Base-by-base conservation (phyloP, 2,329 filamentous ascomycete species). In the Cryphonectria japonica region DNA sequence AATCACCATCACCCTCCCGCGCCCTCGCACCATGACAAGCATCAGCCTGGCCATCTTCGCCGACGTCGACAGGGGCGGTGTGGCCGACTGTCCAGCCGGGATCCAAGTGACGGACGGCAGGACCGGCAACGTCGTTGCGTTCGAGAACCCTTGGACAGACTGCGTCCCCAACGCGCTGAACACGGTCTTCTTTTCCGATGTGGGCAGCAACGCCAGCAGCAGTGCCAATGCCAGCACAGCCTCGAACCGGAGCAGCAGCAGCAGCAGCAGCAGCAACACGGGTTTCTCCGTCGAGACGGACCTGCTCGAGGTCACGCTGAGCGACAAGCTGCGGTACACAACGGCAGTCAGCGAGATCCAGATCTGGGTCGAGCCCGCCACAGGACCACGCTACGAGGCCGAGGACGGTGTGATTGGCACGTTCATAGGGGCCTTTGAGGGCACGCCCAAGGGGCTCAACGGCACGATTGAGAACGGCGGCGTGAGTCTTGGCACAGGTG, bases 11-110 rank as follows among this genome's bases (percentile, higher is more conserved):
- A 61, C 59, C 9, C 59, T 61, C 59, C 59, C 59, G 11, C 59
- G 59, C 19, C 14, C 59, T 9, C 59, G 59, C 7, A 32, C 5
- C 5, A 37, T 61, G 34, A 61, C 59, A 19, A 61, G 59, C 59
- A 61, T 61, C 59, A 61, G 59, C 34, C 59, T 61, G 2, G 59
- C 59, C 16, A 61, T 61, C 59, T 61, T 61, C 22, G 59, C 59
- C 34, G 59, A 61, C 26, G 59, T 61, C 7, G 59, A 61, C 0
- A 61, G 59, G 34, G 59, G 59, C 5, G 59, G 59, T n/a, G 59
- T 61, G 14, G 59, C 34, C 16, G 59, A 61, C 32, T 61, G 59
- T 39, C 59, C 59, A 32, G 32, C 16, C 16, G 59, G 59, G 0
- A 61, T 61, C 32, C 16, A 39, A 32, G 59, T 61, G 34, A n/a